Percentiles rank a stretch among this genome's conserved stretches.
These are phyloP conservation scores for Nigrospora oryzae DNA, from an alignment of 2,329 filamentous ascomycete species.

Conservation along the genomic window DNA sequence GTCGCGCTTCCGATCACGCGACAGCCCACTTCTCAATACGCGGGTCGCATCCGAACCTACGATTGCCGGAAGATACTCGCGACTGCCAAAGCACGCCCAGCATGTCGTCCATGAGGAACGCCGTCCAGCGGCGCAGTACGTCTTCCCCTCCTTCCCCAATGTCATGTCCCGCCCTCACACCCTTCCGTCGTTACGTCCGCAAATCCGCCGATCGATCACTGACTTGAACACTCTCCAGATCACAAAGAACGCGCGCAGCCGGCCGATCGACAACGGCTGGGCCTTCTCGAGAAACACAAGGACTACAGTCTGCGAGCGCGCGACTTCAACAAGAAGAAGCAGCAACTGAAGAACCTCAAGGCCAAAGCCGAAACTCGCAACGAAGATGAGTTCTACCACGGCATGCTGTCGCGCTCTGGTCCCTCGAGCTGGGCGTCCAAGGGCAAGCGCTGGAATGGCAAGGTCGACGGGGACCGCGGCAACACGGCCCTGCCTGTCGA, in stretches of 20 bases:
- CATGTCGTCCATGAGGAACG: conserved; percentile 2
- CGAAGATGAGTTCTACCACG: conserved; percentile 67
- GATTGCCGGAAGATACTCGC: no score
- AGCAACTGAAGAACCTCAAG: conserved; percentile 47
- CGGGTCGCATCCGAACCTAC: no score
- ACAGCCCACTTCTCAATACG: no score
- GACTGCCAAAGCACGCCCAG: background rate
- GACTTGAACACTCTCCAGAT: background rate
- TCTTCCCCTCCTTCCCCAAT: no score
- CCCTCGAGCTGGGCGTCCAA: conserved; percentile 39
- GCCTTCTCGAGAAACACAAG: conserved; percentile 94
- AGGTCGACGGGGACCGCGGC: conserved; percentile 48
- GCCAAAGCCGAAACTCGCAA: conserved; percentile 58
- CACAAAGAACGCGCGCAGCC: conserved; percentile 89
- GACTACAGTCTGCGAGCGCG: conserved; percentile 58
- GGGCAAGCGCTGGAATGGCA: conserved; percentile 46
- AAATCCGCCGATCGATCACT: no score
- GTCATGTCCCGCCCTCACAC: background rate
- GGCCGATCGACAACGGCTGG: conserved; percentile 73
- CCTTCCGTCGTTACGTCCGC: background rate
- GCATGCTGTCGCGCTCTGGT: conserved; percentile 56
- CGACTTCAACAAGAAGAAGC: conserved; percentile 60
- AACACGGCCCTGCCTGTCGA: conserved; percentile 47
- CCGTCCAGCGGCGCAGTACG: conserved; percentile 1
- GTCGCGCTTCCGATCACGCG: no score